A percentile compares a stretch with the other conserved stretches of the same genome.
These are phyloP conservation scores for Pichia californica DNA, from an alignment of 805 yeast species.

Conservation along the genomic window DNA sequence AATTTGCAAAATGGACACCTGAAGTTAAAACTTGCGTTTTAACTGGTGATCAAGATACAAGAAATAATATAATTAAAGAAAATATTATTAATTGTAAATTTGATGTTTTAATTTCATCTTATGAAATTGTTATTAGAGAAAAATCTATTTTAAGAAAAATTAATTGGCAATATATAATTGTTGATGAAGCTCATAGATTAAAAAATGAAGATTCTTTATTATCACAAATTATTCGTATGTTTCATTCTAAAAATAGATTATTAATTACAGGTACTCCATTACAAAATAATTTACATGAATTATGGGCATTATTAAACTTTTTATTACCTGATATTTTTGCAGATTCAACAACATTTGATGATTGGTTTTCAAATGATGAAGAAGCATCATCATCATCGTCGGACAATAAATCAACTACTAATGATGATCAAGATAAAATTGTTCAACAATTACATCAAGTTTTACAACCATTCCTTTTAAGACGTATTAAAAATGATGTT, in stretches of 20 bases:
- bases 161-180: slow-evolving; percentile 69
- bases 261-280: slow-evolving; percentile 79
- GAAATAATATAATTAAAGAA: slow-evolving; percentile 47
- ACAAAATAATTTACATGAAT: slow-evolving; percentile 71
- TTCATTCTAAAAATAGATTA: slow-evolving; percentile 62
- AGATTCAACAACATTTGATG: slow-evolving; percentile 66
- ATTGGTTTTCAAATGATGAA: slow-evolving; percentile 52
- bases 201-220: slow-evolving; percentile 69
- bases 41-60: slow-evolving; percentile 68
- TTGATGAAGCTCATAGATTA: slow-evolving; percentile 81
- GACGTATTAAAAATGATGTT: slow-evolving; percentile 77
- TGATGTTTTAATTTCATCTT: slow-evolving; percentile 66
- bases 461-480: slow-evolving; percentile 63
- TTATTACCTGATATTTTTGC: slow-evolving; percentile 74
- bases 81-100: slow-evolving; percentile 53
- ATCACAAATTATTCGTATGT: slow-evolving; percentile 68
- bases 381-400: too few relatives aligned
- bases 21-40: slow-evolving; percentile 63
- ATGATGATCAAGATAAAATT: slow-evolving; percentile 26
- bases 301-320: slow-evolving; percentile 77
- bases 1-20: slow-evolving; percentile 74
- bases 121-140: slow-evolving; percentile 72
- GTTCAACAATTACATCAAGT: slow-evolving; percentile 71
- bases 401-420: slow-evolving; percentile 25
- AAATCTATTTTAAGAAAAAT: slow-evolving; percentile 60